Evolutionary conservation across 2,329 filamentous ascomycete genomes (phyloP).

Genomic region (Aureobasidium sp.): DNA sequence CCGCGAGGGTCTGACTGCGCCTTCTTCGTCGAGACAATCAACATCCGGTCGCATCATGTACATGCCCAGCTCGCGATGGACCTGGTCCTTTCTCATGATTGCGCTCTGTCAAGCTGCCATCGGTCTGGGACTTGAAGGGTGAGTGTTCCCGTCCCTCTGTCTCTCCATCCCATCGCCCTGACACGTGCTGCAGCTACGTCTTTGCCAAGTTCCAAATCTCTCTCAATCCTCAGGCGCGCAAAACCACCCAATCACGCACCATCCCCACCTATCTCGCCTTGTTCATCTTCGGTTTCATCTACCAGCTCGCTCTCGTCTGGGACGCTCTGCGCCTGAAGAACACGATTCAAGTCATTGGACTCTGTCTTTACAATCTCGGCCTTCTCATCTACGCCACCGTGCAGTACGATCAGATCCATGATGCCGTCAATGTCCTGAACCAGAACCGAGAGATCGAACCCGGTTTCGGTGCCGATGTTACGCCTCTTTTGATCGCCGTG

Average conservation of each 20-base stretch:
- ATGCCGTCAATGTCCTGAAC: constrained; percentile 56
- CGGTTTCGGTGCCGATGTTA: constrained; percentile 55
- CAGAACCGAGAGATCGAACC: constrained; percentile 29
- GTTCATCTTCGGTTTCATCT: constrained; percentile 95
- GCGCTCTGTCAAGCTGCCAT: constrained; percentile 70
- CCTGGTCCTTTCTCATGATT: constrained; percentile 72
- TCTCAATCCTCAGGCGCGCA: constrained; percentile 35
- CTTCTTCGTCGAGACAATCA: constrained; percentile 27
- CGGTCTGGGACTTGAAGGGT: constrained; percentile 81
- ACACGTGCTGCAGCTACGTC: constrained; percentile 58
- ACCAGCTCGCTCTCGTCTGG: constrained; percentile 82
- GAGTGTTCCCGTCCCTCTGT: constrained; percentile 36
- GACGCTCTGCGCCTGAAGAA: constrained; percentile 93
- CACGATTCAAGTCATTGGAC: constrained; percentile 94
- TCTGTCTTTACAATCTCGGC: constrained; percentile 87
- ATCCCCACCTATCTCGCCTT: constrained; percentile 94
- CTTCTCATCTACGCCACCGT: constrained; percentile 89
- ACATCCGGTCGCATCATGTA: constrained; percentile 53
- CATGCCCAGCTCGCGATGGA: constrained; percentile 78
- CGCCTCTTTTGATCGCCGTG: constrained; percentile 75
- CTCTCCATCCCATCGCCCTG: neutral
- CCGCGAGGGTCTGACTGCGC: constrained; percentile 43
- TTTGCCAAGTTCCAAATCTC: constrained; percentile 77
- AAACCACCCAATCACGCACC: constrained; percentile 45
- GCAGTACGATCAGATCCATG: constrained; percentile 82